Percentiles rank a stretch among this genome's conserved stretches.
Conservation (phyloP, 331 rosid species). For the Quercus tomentella region DNA sequence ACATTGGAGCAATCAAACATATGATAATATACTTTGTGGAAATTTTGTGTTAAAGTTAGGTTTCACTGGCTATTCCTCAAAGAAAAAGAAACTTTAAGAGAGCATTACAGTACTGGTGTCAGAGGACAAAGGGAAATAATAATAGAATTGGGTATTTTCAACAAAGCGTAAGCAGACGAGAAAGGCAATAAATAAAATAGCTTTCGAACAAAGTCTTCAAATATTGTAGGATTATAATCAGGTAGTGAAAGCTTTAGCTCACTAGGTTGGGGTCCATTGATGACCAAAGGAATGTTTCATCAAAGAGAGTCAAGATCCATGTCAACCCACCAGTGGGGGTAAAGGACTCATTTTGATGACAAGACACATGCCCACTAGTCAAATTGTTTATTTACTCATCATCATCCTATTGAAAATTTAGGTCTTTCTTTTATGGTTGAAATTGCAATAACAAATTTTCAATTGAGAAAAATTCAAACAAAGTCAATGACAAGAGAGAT, state of each 20-base stretch:
- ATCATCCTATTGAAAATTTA: slow-evolving; percentile 41
- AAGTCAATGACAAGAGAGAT: slow-evolving; percentile 55
- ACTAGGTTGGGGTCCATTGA: slow-evolving; percentile 38
- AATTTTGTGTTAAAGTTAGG: background rate
- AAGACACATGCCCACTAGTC: slow-evolving; percentile 53
- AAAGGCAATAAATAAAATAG: slow-evolving; percentile 36
- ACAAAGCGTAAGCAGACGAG: slow-evolving; percentile 17
- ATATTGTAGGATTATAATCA: slow-evolving; percentile 49
- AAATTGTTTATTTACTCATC: slow-evolving; percentile 34
- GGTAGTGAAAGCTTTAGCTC: background rate
- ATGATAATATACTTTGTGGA: slow-evolving; percentile 3
- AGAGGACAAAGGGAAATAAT: slow-evolving; percentile 22
- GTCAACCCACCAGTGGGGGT: slow-evolving; percentile 57
- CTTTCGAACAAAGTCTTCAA: slow-evolving; percentile 46
- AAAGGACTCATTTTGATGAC: slow-evolving; percentile 30
- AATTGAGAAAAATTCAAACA: slow-evolving; percentile 22
- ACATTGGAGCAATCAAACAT: background rate
- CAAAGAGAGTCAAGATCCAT: slow-evolving; percentile 72
- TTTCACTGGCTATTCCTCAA: background rate
- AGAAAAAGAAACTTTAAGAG: background rate
- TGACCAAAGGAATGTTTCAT: slow-evolving; percentile 60
- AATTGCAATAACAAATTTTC: slow-evolving; percentile 23
- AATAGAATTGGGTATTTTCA: background rate
- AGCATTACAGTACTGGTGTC: slow-evolving; percentile 1
- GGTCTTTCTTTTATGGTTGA: slow-evolving; percentile 35